These are phyloP conservation scores for Guyanaporus albipodus DNA, from an alignment of 768 basidiomycete species.

Conservation along the genomic window DNA sequence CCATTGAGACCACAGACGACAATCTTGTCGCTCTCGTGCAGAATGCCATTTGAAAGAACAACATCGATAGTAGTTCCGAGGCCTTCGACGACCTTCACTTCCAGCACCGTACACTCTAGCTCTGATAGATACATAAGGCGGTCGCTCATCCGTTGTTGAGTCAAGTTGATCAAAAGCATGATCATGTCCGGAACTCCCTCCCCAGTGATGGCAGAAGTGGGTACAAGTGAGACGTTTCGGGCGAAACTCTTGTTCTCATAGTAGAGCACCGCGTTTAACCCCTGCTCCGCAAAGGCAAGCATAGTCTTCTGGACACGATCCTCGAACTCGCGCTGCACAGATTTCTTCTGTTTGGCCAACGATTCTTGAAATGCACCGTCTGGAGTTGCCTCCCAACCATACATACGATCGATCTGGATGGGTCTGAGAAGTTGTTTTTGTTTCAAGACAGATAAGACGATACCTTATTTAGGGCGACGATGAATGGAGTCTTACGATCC, in stretches of 20 bases:
- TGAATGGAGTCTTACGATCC: conserved; percentile 96
- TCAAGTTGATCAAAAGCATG: conserved; percentile 94
- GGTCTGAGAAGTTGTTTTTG: conserved; percentile 7
- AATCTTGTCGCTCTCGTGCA: conserved; percentile 89
- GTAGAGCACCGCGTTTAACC: conserved; percentile 90
- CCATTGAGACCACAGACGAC: conserved; percentile 97
- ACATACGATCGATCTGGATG: conserved; percentile 90
- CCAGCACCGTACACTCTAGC: conserved; percentile 95
- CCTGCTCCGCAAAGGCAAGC: conserved; percentile 96
- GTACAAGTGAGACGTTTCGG: conserved; percentile 92
- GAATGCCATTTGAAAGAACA: conserved; percentile 88
- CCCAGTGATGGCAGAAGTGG: conserved; percentile 96
- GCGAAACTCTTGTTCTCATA: conserved; percentile 97
- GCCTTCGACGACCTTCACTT: conserved; percentile 98
- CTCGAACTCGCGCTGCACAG: conserved; percentile 89
- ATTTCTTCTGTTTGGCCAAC: conserved; percentile 70
- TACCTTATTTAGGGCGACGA: conserved; percentile 97
- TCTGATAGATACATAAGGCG: conserved; percentile 97
- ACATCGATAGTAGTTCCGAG: conserved; percentile 98
- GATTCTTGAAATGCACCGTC: conserved; percentile 93
- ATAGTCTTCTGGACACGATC: conserved; percentile 82
- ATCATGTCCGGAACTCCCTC: conserved; percentile 99
- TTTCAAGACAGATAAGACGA: neutral
- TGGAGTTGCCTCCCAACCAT: conserved; percentile 88
- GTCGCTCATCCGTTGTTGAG: conserved; percentile 97